These are phyloP conservation scores for Candida sonorensis DNA, from an alignment of 805 yeast genomes.

Conservation along the genomic window DNA sequence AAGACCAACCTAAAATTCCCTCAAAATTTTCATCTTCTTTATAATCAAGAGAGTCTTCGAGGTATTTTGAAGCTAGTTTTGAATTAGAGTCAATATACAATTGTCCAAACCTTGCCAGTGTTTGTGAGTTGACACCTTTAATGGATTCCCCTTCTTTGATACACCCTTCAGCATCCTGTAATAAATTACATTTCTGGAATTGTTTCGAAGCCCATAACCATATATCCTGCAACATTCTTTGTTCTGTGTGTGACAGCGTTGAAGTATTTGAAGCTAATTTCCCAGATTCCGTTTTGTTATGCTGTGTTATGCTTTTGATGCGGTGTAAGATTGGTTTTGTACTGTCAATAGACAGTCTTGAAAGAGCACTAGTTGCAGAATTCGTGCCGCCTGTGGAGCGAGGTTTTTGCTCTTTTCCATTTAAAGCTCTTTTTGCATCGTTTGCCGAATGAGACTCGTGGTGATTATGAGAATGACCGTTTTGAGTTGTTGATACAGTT, in stretches of 20 bases:
- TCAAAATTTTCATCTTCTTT: slow-evolving; percentile 37
- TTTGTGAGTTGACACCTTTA: slow-evolving; percentile 37
- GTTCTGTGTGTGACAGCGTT: slow-evolving; percentile 26
- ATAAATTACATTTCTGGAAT: slow-evolving; percentile 48
- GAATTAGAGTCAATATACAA: slow-evolving; percentile 28
- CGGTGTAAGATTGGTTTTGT: slow-evolving; percentile 3
- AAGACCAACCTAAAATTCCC: slow-evolving; percentile 50
- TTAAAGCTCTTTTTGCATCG: no score
- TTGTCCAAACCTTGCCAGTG: slow-evolving; percentile 44
- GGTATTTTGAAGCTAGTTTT: slow-evolving; percentile 50
- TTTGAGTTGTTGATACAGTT: slow-evolving; percentile 1
- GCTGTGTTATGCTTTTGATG: slow-evolving; percentile 8
- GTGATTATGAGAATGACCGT: no score
- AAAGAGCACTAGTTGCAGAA: no score
- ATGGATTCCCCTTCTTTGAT: slow-evolving; percentile 62
- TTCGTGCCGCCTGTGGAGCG: no score
- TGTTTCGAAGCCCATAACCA: slow-evolving; percentile 74
- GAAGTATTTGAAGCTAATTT: slow-evolving; percentile 9
- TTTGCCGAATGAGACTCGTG: no score
- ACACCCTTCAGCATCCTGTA: slow-evolving; percentile 62
- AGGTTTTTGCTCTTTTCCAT: slow-evolving; percentile 3
- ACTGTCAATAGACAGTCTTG: no score
- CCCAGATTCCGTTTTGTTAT: neutral
- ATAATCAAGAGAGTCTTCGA: slow-evolving; percentile 54
- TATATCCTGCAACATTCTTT: slow-evolving; percentile 43